These are phyloP conservation scores for Talaromyces verruculosus DNA, from an alignment of 2,329 filamentous ascomycete genomes.

Conservation along the genomic window DNA sequence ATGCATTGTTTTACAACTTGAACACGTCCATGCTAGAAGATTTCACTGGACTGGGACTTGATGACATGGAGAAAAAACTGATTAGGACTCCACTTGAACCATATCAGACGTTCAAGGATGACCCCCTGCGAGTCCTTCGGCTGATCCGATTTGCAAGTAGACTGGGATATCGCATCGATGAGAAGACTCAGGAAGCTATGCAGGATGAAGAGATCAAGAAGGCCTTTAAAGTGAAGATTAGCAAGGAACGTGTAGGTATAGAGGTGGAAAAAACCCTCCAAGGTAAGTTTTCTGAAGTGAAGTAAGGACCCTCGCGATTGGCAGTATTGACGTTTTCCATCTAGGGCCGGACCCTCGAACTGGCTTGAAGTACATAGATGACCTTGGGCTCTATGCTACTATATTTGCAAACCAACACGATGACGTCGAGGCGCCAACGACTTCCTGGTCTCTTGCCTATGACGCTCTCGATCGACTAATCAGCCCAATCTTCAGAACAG, in stretches of 20 bases:
- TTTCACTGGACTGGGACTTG: constrained; percentile 70
- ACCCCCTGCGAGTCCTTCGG: constrained; percentile 81
- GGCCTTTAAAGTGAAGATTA: constrained; percentile 84
- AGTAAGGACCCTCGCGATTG: background rate
- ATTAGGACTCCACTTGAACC: constrained; percentile 86
- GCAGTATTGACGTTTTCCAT: background rate
- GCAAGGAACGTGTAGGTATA: constrained; percentile 79
- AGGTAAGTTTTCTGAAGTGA: constrained; percentile 46
- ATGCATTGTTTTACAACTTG: constrained; percentile 94
- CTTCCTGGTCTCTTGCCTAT: constrained; percentile 64
- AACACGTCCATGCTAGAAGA: constrained; percentile 79
- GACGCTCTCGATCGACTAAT: constrained; percentile 58
- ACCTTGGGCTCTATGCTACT: constrained; percentile 40
- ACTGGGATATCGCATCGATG: constrained; percentile 75
- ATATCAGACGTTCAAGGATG: constrained; percentile 89
- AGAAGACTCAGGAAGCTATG: constrained; percentile 70
- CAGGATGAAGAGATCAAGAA: constrained; percentile 71
- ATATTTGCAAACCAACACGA: constrained; percentile 47
- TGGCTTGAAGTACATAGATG: constrained; percentile 42
- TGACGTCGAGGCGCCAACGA: constrained; percentile 57
- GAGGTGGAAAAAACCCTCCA: constrained; percentile 91
- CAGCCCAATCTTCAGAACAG: constrained; percentile 20
- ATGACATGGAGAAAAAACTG: constrained; percentile 69
- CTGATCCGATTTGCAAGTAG: constrained; percentile 88
- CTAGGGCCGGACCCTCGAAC: constrained; percentile 41